Evolutionary conservation across 257 asterid species (phyloP), one percentile per base, ranked within the genome.

Genomic region (Primulina eburnea): DNA sequence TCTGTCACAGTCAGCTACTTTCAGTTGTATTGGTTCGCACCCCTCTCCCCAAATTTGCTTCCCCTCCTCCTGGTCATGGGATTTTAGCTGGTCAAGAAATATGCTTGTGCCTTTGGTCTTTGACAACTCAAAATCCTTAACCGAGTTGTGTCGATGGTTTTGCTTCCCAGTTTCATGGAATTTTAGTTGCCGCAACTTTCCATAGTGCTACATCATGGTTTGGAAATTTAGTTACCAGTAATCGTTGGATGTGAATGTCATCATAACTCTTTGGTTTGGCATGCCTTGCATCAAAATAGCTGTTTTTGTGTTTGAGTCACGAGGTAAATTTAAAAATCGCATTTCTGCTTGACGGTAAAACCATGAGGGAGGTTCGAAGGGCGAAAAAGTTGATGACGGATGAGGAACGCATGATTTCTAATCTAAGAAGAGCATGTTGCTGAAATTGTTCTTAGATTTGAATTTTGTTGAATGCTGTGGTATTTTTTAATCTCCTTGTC

Each of bases 301-400:
- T 43, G 50, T 43, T 43, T 43, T 14, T 30, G 14, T 52, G 61
- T 10, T 63, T 59, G 35, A 12, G 11, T 40, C 34, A 66, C 21
- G 61, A 17, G 33, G 69, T 69, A 21, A n/a, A 38, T 20, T 26
- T 16, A 50, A 50, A 62, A 18, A 8, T 8, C 14, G 11, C 60
- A 4, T 29, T 52, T 60, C 53, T 5, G 26, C 14, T n/a, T n/a
- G n/a, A n/a, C n/a, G 90, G 94, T 29, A 94, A 91, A 77, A 82
- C 88, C 60, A 80, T 86, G 28, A 85, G 96, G 76, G 99, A 94
- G 80, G 80, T 85, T 60, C 86, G 99, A 24, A 83, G 98, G 82
- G 96, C 99, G 4, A 83, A 82, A 71, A 89, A 87, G 65, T 73
- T 94, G 83, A 94, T 94, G 98, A 94, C 98, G 14, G 97, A 88